A percentile compares a stretch with the other conserved stretches of the same genome.
Evolutionary conservation across 2,329 filamentous ascomycete genomes (phyloP).

Genomic region (Paecilomyces sp.): DNA sequence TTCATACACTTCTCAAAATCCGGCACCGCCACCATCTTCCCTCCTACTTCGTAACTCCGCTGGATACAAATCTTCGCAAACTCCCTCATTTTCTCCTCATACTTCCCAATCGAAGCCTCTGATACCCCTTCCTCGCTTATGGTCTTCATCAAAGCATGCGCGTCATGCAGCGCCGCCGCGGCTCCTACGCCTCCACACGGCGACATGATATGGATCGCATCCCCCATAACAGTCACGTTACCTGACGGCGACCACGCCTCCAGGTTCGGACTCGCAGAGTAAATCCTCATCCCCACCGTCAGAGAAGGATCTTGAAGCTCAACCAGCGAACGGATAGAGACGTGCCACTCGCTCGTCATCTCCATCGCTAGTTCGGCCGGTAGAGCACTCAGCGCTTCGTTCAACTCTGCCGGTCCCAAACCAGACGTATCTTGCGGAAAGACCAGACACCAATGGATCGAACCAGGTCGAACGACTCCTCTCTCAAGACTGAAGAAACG

Average conservation of each 20-base stretch:
- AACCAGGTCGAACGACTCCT: not conserved
- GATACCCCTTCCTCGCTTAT: not conserved
- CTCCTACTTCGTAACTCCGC: not conserved
- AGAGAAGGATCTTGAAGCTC: not conserved
- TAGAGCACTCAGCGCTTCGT: not conserved
- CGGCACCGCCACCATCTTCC: not conserved
- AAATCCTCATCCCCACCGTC: not conserved
- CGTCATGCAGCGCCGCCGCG: conserved; percentile 35
- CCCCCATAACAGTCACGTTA: conserved; percentile 33
- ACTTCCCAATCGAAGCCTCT: not conserved
- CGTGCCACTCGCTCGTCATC: not conserved
- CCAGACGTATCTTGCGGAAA: not conserved
- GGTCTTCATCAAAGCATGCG: conserved; percentile 24
- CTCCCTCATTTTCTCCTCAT: not conserved
- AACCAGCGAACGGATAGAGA: not conserved
- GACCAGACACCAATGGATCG: not conserved
- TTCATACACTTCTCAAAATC: not conserved
- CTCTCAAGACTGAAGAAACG: not conserved
- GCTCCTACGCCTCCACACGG: conserved; percentile 37
- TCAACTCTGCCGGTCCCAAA: not conserved
- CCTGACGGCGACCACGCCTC: conserved; percentile 17
- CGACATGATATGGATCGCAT: conserved; percentile 37
- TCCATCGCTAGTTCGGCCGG: not conserved
- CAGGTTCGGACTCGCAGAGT: not conserved
- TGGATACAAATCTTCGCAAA: not conserved